A percentile compares a stretch with the other conserved stretches of the same genome.
These are phyloP conservation scores for Fomitopsis pinicola DNA, from an alignment of 1,284 basidiomycete species.

Conservation along the genomic window DNA sequence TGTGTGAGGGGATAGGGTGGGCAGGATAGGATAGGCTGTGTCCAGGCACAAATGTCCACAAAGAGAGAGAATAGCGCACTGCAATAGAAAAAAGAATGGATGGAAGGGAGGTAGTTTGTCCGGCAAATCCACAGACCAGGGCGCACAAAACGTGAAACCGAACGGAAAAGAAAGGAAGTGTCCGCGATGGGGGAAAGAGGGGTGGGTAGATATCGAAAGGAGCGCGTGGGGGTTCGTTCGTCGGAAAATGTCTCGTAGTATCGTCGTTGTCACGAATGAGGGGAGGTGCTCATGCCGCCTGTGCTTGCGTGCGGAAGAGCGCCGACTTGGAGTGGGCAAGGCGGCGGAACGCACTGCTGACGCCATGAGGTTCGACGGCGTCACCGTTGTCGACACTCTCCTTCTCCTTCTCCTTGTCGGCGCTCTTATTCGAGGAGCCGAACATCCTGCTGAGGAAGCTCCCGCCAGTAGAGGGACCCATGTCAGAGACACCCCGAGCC, in stretches of 20 bases:
- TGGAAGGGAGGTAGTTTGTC: slow-evolving; percentile 19
- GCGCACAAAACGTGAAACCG: slow-evolving; percentile 5
- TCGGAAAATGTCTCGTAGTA: slow-evolving; percentile 9
- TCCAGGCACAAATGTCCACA: background rate
- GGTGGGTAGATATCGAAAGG: slow-evolving; percentile 6
- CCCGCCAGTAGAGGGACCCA: slow-evolving; percentile 33
- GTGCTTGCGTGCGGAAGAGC: slow-evolving; percentile 33
- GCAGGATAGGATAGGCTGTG: background rate
- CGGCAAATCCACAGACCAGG: slow-evolving; percentile 17
- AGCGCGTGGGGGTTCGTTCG: slow-evolving; percentile 7
- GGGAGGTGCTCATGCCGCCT: background rate
- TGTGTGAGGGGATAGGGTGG: background rate
- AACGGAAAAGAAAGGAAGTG: slow-evolving; percentile 12
- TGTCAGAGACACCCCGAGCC: slow-evolving; percentile 20
- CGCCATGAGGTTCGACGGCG: slow-evolving; percentile 27
- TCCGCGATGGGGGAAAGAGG: slow-evolving; percentile 10
- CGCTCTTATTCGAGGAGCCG: slow-evolving; percentile 49
- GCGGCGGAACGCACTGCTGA: slow-evolving; percentile 27
- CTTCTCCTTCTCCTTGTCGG: slow-evolving; percentile 31
- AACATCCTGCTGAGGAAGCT: slow-evolving; percentile 63
- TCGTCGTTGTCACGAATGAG: slow-evolving; percentile 10
- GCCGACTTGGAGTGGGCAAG: slow-evolving; percentile 43
- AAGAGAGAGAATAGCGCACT: slow-evolving; percentile 11
- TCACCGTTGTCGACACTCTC: slow-evolving; percentile 31
- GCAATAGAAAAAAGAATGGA: slow-evolving; percentile 7